Conservation (phyloP, 1,284 basidiomycete species). For the Ceratobasidium sp. region DNA sequence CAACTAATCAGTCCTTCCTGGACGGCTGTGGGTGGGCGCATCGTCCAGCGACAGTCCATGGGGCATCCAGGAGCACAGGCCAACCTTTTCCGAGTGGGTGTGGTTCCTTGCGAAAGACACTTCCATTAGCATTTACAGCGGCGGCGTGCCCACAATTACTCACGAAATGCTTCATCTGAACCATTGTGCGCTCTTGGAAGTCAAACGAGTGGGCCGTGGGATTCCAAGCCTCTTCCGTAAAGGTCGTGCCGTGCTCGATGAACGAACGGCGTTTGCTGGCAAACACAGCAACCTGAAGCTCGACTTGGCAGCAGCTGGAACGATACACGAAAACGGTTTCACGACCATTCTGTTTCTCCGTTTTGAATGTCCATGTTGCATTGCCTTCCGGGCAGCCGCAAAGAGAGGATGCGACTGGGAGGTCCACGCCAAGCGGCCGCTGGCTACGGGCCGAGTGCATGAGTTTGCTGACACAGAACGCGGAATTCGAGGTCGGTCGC, state of each 20-base stretch:
- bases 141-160: not conserved
- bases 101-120: no score
- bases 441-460: not conserved
- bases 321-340: slow-evolving; percentile 8
- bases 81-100: no score
- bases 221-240: not conserved
- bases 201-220: not conserved
- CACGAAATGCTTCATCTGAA: slow-evolving; percentile 4
- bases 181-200: not conserved
- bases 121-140: no score
- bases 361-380: not conserved
- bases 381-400: not conserved
- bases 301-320: not conserved
- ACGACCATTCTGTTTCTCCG: not conserved
- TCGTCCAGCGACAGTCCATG: no score
- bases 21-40: no score
- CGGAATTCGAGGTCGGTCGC: not conserved
- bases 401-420: not conserved
- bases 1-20: no score
- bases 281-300: slow-evolving; percentile 1
- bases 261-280: not conserved
- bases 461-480: not conserved
- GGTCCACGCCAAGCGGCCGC: not conserved
- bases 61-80: no score
- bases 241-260: not conserved